phyloP scores from a whole-genome alignment of 1,284 basidiomycete genomes.

The Testicularia cyperi region DNA sequence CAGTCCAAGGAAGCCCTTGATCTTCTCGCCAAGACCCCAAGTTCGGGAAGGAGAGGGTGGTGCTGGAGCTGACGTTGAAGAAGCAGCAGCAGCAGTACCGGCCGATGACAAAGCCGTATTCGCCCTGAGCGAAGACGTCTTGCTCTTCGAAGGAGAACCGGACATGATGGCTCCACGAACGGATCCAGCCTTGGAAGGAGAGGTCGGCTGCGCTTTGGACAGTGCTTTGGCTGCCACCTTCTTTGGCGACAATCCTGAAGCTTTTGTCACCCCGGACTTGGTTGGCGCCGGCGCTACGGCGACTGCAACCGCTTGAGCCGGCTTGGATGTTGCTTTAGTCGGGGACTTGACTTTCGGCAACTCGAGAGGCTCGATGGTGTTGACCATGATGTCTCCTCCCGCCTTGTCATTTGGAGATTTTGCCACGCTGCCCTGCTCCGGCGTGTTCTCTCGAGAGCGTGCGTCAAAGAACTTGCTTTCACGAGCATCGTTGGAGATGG shows the following conservation, averaged over 20 bases:
- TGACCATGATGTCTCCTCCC: no score
- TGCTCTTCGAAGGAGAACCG: conserved; percentile 20
- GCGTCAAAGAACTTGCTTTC: conserved; percentile 37
- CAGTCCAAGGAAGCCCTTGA: conserved; percentile 47
- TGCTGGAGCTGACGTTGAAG: no score
- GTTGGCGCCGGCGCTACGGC: not conserved
- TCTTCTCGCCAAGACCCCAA: conserved; percentile 43
- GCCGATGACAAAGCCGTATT: conserved; percentile 3
- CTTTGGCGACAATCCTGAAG: conserved; percentile 26
- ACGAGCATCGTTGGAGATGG: conserved; percentile 9
- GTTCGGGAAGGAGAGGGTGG: conserved; percentile 28
- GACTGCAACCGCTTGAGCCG: no score
- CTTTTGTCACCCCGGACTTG: conserved; percentile 10
- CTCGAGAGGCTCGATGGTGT: conserved; percentile 8
- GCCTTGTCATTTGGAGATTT: not conserved
- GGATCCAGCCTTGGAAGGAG: conserved; percentile 26
- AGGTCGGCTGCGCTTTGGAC: conserved; percentile 23
- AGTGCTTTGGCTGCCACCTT: conserved; percentile 31
- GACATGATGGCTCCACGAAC: conserved; percentile 28
- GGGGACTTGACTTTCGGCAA: not conserved
- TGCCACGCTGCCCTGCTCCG: not conserved
- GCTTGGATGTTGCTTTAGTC: no score
- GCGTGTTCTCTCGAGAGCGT: conserved; percentile 18
- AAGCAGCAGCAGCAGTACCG: conserved; percentile 10
- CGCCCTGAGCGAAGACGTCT: not conserved